Conservation (phyloP, 768 basidiomycete genomes). For the Tephrocybe sp. region DNA sequence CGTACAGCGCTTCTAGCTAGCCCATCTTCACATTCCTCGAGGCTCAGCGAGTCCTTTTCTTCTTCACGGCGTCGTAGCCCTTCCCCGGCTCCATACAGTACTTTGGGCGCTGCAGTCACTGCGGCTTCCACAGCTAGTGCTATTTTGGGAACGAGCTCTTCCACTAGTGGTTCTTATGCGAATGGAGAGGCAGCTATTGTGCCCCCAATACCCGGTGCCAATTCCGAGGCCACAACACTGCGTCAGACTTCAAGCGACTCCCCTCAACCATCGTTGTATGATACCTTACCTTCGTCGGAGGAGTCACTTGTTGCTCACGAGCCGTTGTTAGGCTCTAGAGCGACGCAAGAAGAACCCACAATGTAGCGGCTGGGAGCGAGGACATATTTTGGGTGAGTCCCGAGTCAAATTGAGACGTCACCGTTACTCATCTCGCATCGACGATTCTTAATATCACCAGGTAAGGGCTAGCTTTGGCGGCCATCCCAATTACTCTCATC, state of each 20-base stretch:
- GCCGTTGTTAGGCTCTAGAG: slow-evolving; percentile 33
- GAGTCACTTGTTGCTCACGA: slow-evolving; percentile 40
- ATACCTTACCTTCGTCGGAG: slow-evolving; percentile 44
- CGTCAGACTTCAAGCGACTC: slow-evolving; percentile 14
- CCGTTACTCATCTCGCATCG: neutral
- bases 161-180: slow-evolving; percentile 7
- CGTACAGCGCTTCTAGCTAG: slow-evolving; percentile 33
- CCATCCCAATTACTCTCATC: slow-evolving; percentile 3
- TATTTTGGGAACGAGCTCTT: slow-evolving; percentile 27
- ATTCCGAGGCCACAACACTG: slow-evolving; percentile 11
- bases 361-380: slow-evolving; percentile 9
- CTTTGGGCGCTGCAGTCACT: slow-evolving; percentile 44
- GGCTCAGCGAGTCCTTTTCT: no score
- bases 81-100: slow-evolving; percentile 43
- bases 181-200: slow-evolving; percentile 12
- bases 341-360: slow-evolving; percentile 20
- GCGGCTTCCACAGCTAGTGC: slow-evolving; percentile 48
- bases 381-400: slow-evolving; percentile 18
- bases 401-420: neutral
- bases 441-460: neutral
- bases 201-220: slow-evolving; percentile 25
- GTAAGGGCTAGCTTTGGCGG: slow-evolving; percentile 6
- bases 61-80: slow-evolving; percentile 33
- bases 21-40: no score
- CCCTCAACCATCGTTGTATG: slow-evolving; percentile 32